Conservation (phyloP, 345 rosid genomes). For the Trapa bicornis region DNA sequence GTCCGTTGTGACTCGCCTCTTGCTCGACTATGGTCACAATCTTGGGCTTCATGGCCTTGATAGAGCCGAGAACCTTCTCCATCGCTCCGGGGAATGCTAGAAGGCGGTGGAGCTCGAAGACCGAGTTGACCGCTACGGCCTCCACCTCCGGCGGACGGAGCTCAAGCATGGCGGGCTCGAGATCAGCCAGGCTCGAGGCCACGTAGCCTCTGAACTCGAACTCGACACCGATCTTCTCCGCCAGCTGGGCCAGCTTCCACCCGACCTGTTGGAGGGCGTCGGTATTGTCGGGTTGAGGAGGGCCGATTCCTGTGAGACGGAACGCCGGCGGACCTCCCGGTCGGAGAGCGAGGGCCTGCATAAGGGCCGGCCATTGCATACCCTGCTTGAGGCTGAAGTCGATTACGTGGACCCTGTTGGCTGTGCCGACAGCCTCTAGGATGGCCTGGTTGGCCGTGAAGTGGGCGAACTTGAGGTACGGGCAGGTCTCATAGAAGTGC, state of each 20-base stretch:
- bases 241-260: conserved; percentile 64
- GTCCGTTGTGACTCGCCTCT: conserved; percentile 78
- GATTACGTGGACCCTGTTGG: conserved; percentile 56
- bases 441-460: conserved; percentile 94
- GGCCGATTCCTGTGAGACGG: conserved; percentile 74
- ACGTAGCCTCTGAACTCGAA: conserved; percentile 61
- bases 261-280: conserved; percentile 64
- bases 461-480: conserved; percentile 89
- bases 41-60: conserved; percentile 51
- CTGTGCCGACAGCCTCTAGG: conserved; percentile 54
- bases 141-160: conserved; percentile 35
- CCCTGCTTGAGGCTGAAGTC: conserved; percentile 70
- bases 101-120: conserved; percentile 59
- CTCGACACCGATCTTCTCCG: conserved; percentile 41
- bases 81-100: conserved; percentile 53
- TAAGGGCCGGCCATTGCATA: conserved; percentile 90
- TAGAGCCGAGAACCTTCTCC: conserved; percentile 36
- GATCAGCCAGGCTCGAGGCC: conserved; percentile 48
- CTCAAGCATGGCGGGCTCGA: conserved; percentile 55
- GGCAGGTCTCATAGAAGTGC: conserved; percentile 88
- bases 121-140: conserved; percentile 65
- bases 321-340: conserved; percentile 75
- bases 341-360: conserved; percentile 80
- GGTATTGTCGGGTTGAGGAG: conserved; percentile 48
- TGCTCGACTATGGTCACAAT: conserved; percentile 77